Evolutionary conservation across 495 filamentous ascomycete genomes (phyloP).

Genomic region (Aspergillus baeticus): DNA sequence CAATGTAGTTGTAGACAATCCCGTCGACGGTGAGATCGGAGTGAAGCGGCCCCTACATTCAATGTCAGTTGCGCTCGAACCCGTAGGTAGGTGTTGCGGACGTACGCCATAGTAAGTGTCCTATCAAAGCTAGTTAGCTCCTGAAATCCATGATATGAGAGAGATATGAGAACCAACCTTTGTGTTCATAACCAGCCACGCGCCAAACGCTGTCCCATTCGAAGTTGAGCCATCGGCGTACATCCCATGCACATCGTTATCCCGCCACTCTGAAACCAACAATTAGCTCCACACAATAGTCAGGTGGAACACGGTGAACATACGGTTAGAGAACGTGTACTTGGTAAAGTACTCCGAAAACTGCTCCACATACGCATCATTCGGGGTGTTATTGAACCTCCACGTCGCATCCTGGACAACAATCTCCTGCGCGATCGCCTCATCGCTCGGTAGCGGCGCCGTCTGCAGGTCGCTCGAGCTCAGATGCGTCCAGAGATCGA

Average conservation of each 20-base stretch:
- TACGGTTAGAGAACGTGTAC: constrained; percentile 51
- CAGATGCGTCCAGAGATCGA: constrained; percentile 55
- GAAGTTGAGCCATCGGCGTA: constrained; percentile 52
- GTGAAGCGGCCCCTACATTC: constrained; percentile 48
- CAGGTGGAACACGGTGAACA: not conserved
- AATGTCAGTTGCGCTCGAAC: constrained; percentile 10
- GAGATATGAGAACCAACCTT: constrained; percentile 24
- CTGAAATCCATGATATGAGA: not conserved
- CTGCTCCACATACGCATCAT: constrained; percentile 49
- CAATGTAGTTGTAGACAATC: constrained; percentile 54
- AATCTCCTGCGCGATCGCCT: constrained; percentile 38
- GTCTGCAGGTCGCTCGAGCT: constrained; percentile 48
- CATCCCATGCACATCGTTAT: constrained; percentile 53
- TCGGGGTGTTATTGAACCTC: constrained; percentile 49
- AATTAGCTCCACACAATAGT: not conserved
- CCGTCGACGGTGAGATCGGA: constrained; percentile 58
- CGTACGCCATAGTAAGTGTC: constrained; percentile 56
- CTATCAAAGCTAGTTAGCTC: constrained; percentile 3
- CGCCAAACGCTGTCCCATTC: constrained; percentile 49
- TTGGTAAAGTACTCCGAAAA: constrained; percentile 60
- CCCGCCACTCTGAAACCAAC: constrained; percentile 42
- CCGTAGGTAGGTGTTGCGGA: not conserved
- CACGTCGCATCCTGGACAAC: constrained; percentile 59
- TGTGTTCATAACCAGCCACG: constrained; percentile 59
- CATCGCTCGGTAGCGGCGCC: constrained; percentile 49